phyloP scores from a whole-genome alignment of 306 rosid species.

The Morella rubra region DNA sequence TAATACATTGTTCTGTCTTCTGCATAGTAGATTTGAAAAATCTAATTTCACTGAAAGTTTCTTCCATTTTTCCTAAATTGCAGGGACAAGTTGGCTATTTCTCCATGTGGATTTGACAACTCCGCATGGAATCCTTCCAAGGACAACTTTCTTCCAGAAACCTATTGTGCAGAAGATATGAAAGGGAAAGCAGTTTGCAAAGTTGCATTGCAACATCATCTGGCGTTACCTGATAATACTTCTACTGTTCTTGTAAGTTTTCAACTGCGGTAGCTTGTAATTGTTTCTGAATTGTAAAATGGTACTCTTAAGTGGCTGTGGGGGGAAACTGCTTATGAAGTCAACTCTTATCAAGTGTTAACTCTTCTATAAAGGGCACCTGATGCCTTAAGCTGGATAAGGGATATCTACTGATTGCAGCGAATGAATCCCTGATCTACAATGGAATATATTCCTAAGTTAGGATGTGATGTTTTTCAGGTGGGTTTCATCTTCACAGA shows the following conservation, averaged over 20 bases:
- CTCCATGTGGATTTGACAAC: constrained; percentile 73
- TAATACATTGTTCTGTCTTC: constrained; percentile 17
- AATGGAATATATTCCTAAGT: constrained; percentile 7
- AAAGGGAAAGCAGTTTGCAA: constrained; percentile 74
- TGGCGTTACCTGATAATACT: constrained; percentile 54
- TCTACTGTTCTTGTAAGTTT: constrained; percentile 56
- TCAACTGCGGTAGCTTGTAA: constrained; percentile 6
- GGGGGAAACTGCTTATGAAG: background rate
- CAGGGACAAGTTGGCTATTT: constrained; percentile 71
- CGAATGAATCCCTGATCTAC: background rate
- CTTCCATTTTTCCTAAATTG: constrained; percentile 16
- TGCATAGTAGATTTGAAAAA: background rate
- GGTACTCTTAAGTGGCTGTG: background rate
- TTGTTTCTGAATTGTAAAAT: background rate
- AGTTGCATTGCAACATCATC: constrained; percentile 53
- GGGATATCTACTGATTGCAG: background rate
- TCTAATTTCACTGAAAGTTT: constrained; percentile 3
- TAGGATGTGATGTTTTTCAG: constrained; percentile 38
- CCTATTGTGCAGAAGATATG: constrained; percentile 59
- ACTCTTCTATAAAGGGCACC: background rate
- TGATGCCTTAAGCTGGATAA: background rate
- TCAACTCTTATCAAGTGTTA: background rate
- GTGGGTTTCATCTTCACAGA: constrained; percentile 70
- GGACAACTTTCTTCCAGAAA: constrained; percentile 66
- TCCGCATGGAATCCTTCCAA: constrained; percentile 76